Evolutionary conservation across 2,329 filamentous ascomycete species (phyloP), one percentile per base, ranked within the genome.

Genomic region (Aspergillus cejpii): DNA sequence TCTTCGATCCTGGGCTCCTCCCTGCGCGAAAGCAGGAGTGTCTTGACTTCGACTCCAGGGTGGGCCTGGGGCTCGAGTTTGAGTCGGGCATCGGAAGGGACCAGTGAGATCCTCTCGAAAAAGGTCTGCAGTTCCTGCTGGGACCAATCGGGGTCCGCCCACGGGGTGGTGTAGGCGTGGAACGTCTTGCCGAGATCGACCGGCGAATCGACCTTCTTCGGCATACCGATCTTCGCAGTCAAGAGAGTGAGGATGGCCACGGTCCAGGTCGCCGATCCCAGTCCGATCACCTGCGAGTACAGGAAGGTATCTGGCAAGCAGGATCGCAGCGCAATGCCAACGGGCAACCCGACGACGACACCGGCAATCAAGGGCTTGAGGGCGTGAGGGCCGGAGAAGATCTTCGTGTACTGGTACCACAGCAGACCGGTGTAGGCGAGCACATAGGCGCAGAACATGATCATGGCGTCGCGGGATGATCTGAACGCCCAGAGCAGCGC

Each of bases 401-500:
- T 76, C 57, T 72, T 74, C 29, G 65, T 74, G 58, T 74, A 75
- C 54, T 75, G 75, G 46, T 77, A 78, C 57, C 73, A 74, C 6
- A 78, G 63, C 24, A 78, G 57, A 3, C 76, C 76, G 17, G 71
- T 75, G 51, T 77, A 77, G 6, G 74, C 66, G 12, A 67, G 57
- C 10, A 75, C 64, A 37, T 77, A 77, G 3, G 69, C 55, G 19
- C 75, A 61, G 56, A 76, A 79, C 62, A 77, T 72, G 47, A 70
- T 66, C 45, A 72, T 66, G 3, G 70, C 72, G 38, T 65, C 54
- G 7, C 61, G 12, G 3, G 65, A 63, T 21, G 57, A 59, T 40
- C 76, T 68, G 54, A 79, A 77, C 5, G 68, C 66, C 74, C 74
- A 79, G n/a, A 78, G 64, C 17, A 79, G 62, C 19, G 67, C 67